These are phyloP conservation scores for Ramicandelaber brevisporus DNA, from an alignment of 192 early-diverging fungal genomes.

Conservation along the genomic window DNA sequence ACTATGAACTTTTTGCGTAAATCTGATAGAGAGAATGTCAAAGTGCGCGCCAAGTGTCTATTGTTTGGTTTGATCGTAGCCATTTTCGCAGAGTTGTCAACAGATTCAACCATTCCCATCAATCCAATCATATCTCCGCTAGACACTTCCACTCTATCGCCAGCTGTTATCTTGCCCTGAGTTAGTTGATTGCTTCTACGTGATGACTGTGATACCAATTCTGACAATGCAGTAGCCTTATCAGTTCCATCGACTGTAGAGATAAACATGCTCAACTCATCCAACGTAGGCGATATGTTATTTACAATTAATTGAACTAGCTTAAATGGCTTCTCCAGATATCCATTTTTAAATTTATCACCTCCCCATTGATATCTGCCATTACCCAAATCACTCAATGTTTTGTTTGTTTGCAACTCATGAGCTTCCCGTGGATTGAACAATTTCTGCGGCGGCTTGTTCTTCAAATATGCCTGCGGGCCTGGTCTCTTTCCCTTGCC, in stretches of 20 bases:
- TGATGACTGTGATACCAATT: slow-evolving; percentile 24
- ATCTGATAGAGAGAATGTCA: slow-evolving; percentile 32
- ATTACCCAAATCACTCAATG: slow-evolving; percentile 24
- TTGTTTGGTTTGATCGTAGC: slow-evolving; percentile 30
- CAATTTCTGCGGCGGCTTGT: slow-evolving; percentile 44
- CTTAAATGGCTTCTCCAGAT: slow-evolving; percentile 61
- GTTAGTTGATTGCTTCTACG: slow-evolving; percentile 19
- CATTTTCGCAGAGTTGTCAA: slow-evolving; percentile 46
- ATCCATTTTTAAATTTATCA: slow-evolving; percentile 46
- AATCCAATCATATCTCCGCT: slow-evolving; percentile 62
- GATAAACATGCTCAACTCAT: slow-evolving; percentile 66
- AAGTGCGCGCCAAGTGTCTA: slow-evolving; percentile 22
- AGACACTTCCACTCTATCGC: slow-evolving; percentile 68
- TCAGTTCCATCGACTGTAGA: slow-evolving; percentile 36
- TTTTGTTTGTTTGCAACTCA: slow-evolving; percentile 16
- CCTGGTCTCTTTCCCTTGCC: slow-evolving; percentile 32
- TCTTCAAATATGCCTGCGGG: slow-evolving; percentile 1
- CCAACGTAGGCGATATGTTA: slow-evolving; percentile 63
- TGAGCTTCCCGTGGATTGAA: slow-evolving; percentile 37
- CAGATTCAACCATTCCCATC: slow-evolving; percentile 42
- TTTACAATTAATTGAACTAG: slow-evolving; percentile 30
- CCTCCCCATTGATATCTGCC: slow-evolving; percentile 26
- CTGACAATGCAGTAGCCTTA: slow-evolving; percentile 28
- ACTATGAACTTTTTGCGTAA: slow-evolving; percentile 71
- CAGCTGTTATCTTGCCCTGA: slow-evolving; percentile 32